Base-by-base conservation (phyloP, 371 early-diverging fungal genomes). In the Dichotomocladium elegans region DNA sequence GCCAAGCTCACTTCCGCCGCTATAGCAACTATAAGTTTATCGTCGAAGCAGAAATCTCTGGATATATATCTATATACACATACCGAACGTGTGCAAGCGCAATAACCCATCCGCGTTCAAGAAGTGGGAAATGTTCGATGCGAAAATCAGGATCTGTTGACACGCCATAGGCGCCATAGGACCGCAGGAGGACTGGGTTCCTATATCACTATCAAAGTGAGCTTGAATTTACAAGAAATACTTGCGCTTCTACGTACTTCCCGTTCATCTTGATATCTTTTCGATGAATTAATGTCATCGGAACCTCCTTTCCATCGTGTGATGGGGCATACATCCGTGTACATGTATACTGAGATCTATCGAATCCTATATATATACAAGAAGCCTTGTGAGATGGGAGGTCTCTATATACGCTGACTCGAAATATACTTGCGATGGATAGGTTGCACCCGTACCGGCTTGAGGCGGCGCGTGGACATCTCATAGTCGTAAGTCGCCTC, bases 91-190 rank as follows among this genome's bases (percentile, higher is more conserved):
- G 94, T 4, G 90, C 88, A 34, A 92, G 56, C 0, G 87, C 91
- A 62, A 93, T 83, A 17, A 85, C 70, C 90, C 91, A 93, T 2
- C 92, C 92, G 28, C 91, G 77, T 26, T 83, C 80, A 35, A 94
- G 57, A 17, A 92, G 60, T 17, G 90, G 87, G 19, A 93, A 77
- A 48, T 87, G 72, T 40, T 92, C 90, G n/a, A 89, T 70, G 5
- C 90, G 77, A 44, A 94, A 92, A 45, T 83, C 86, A n/a, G 87
- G 82, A 28, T 92, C 91, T 1, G 89, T 74, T 0, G 85, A 68
- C 0, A 86, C 76, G 14, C 94, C 94, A 60, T 94, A 94, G 10
- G 93, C 90, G 21, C 94, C 94, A 60, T 94, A 94, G 0, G 85
- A 84, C 7, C 86, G 81, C 64, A 92, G 69, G 26, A 88, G 51